These are phyloP conservation scores for Trametes polyzona DNA, from an alignment of 1,284 basidiomycete species.

Conservation along the genomic window DNA sequence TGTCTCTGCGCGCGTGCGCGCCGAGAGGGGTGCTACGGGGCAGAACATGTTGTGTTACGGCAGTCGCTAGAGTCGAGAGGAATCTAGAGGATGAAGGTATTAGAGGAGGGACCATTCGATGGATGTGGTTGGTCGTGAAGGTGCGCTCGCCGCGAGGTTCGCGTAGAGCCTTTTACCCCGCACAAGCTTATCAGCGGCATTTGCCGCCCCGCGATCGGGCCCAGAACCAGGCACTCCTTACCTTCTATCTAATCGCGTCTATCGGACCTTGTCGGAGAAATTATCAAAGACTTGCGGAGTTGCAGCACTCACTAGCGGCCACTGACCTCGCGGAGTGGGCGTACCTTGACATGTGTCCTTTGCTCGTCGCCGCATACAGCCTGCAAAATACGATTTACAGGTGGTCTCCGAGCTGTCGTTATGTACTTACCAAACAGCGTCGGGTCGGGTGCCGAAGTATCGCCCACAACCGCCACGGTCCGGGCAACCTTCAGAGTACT, in stretches of 20 bases:
- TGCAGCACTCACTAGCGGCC: not conserved
- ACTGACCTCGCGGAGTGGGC: not conserved
- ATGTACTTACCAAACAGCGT: not conserved
- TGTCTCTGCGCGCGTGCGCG: slow-evolving; percentile 35
- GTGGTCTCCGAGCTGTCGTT: not conserved
- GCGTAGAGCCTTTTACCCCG: slow-evolving; percentile 8
- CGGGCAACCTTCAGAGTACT: too few species aligned
- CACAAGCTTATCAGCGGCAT: slow-evolving; percentile 25
- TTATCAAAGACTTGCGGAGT: not conserved
- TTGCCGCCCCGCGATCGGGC: slow-evolving; percentile 7
- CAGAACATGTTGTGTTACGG: slow-evolving; percentile 50
- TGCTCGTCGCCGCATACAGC: too few species aligned
- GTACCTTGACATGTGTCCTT: too few species aligned
- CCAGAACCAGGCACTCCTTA: slow-evolving; percentile 6
- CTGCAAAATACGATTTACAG: not conserved
- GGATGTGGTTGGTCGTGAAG: slow-evolving; percentile 21
- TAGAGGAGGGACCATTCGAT: slow-evolving; percentile 38
- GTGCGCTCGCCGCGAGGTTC: slow-evolving; percentile 16
- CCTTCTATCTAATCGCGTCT: not conserved
- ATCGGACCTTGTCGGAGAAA: slow-evolving; percentile 9
- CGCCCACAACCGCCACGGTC: too few species aligned
- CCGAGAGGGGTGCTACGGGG: slow-evolving; percentile 39
- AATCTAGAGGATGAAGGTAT: slow-evolving; percentile 43
- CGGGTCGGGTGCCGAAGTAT: too few species aligned
- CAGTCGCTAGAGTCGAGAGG: slow-evolving; percentile 48